Conservation (phyloP, 2,329 filamentous ascomycete species). For the Trichoderma citrinoviride region DNA sequence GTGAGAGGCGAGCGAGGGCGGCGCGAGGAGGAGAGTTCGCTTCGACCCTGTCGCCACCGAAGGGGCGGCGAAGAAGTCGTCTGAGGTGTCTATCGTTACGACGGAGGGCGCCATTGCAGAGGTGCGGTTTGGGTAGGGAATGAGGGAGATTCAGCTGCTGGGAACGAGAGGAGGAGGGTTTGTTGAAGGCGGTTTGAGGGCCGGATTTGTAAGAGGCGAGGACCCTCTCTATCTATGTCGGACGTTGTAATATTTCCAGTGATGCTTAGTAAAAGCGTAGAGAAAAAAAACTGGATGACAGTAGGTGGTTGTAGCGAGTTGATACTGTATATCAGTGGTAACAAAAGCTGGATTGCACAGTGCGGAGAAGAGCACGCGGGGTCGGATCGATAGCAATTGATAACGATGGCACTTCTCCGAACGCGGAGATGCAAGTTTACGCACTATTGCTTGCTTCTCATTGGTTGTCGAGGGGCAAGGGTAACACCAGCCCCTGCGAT, state of each 20-base stretch:
- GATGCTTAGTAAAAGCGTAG: conserved; percentile 20
- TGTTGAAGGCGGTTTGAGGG: background rate
- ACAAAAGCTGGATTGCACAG: background rate
- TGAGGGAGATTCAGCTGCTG: background rate
- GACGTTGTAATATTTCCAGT: conserved; percentile 13
- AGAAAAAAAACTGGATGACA: background rate
- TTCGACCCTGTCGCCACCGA: conserved; percentile 34
- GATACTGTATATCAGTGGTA: background rate
- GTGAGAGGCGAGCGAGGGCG: conserved; percentile 83
- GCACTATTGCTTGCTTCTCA: background rate
- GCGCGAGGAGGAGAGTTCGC: conserved; percentile 80
- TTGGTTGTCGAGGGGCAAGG: background rate
- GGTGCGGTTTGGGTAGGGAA: background rate
- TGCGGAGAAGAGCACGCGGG: background rate
- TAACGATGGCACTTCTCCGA: conserved; percentile 19
- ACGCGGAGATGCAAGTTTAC: conserved; percentile 16
- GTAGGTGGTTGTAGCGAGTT: background rate
- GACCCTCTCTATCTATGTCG: background rate
- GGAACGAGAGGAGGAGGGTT: background rate
- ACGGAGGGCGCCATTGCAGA: conserved; percentile 50
- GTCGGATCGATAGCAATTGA: conserved; percentile 19
- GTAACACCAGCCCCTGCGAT: background rate
- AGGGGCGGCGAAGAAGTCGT: conserved; percentile 47
- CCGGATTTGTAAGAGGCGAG: conserved; percentile 13
- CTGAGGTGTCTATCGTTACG: conserved; percentile 54